Percentiles rank a stretch among this genome's conserved stretches.
phyloP scores from a whole-genome alignment of 306 rosid species.

The Cucumis sativus region Cucumber_9930_V3 NC_026655.2:4621501-4622000 shows the following conservation, averaged over 20 bases:
- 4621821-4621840: not conserved
- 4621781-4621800: too few relatives aligned
- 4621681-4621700: not conserved
- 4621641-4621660: conserved; percentile 71
- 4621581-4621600: conserved; percentile 99
- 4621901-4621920: conserved; percentile 57
- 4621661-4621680: conserved; percentile 41
- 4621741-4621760: not conserved
- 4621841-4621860: not conserved
- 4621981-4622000: not conserved
- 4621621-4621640: conserved; percentile 77
- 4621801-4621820: not conserved
- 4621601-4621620: conserved; percentile 81
- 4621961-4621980: not conserved
- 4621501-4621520: not conserved
- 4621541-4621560: conserved; percentile 15
- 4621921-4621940: conserved; percentile 66
- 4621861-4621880: conserved; percentile 50
- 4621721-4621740: too few relatives aligned
- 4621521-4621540: not conserved
- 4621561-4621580: conserved; percentile 97
- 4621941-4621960: conserved; percentile 34
- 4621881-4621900: conserved; percentile 83
- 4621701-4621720: not conserved
- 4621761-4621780: too few relatives aligned